A percentile compares a stretch with the other conserved stretches of the same genome.
Conservation (phyloP, 345 rosid genomes). For the Syzygium aqueum region DNA sequence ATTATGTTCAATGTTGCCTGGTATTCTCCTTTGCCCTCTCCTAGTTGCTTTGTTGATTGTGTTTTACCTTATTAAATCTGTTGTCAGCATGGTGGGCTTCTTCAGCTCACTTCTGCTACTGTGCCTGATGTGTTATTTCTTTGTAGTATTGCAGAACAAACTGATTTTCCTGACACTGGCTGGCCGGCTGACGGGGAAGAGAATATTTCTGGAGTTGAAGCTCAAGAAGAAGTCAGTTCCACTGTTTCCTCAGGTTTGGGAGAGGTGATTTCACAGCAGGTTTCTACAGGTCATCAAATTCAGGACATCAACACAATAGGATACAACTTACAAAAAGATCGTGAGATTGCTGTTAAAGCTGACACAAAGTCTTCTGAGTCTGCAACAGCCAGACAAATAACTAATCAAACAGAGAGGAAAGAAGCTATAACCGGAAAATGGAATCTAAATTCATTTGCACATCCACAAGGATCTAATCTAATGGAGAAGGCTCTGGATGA, state of each 20-base stretch:
- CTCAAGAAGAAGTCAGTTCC: conserved; percentile 13
- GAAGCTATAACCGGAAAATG: not conserved
- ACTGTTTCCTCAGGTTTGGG: conserved; percentile 20
- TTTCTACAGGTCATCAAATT: conserved; percentile 2
- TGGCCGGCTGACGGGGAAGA: conserved; percentile 44
- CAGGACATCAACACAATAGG: conserved; percentile 13
- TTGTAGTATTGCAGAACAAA: conserved; percentile 39
- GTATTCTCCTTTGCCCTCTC: conserved; percentile 23
- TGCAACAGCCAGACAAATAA: conserved; percentile 10
- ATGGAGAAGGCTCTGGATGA: conserved; percentile 16
- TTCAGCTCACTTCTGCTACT: not conserved
- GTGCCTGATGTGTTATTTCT: not conserved
- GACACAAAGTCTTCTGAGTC: conserved; percentile 19
- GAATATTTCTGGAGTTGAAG: conserved; percentile 23
- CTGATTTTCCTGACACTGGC: conserved; percentile 21
- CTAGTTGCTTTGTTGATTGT: not conserved
- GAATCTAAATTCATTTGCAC: conserved; percentile 1
- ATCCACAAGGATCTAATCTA: conserved; percentile 6
- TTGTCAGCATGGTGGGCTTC: not conserved
- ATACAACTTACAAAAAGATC: not conserved
- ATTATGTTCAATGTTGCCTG: conserved; percentile 72
- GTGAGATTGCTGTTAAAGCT: conserved; percentile 14
- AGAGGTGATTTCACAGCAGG: conserved; percentile 15
- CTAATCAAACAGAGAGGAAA: conserved; percentile 10
- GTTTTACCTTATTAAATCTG: not conserved